Evolutionary conservation across 2,329 filamentous ascomycete species (phyloP).

Genomic region (Sporothrix inflata): DNA sequence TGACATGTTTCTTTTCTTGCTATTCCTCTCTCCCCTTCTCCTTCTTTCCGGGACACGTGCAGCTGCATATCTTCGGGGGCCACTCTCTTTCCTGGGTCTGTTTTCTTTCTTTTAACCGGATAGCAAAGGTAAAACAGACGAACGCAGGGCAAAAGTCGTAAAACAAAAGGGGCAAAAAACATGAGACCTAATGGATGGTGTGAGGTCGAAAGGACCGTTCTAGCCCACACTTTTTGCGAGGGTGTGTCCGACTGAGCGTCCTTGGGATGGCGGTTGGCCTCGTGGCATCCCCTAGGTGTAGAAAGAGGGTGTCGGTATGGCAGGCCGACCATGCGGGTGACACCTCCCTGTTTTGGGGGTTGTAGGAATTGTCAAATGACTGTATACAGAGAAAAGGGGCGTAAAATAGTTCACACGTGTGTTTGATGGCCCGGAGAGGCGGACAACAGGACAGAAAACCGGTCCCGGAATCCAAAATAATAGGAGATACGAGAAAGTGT

Average conservation of each 20-base stretch:
- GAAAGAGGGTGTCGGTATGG: neutral
- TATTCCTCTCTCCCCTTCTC: neutral
- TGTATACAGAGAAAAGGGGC: neutral
- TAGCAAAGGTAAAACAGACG: neutral
- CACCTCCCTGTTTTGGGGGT: neutral
- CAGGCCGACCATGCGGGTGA: neutral
- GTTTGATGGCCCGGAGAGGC: slow-evolving; percentile 1
- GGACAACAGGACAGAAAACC: neutral
- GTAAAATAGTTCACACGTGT: neutral
- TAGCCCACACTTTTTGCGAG: neutral
- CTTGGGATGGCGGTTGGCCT: neutral
- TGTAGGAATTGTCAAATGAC: neutral
- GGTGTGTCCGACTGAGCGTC: neutral
- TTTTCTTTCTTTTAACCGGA: neutral
- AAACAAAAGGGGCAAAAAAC: neutral
- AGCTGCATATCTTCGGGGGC: too few species aligned
- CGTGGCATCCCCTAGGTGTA: neutral
- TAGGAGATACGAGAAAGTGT: neutral
- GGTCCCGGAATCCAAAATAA: neutral
- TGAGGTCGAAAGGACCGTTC: neutral
- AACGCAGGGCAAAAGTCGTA: neutral
- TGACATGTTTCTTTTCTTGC: neutral
- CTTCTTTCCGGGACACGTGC: neutral
- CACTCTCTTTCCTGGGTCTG: neutral
- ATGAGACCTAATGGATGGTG: too few species aligned